Base-by-base conservation (phyloP, 2,329 filamentous ascomycete genomes). In the Trichoderma sp. region DNA sequence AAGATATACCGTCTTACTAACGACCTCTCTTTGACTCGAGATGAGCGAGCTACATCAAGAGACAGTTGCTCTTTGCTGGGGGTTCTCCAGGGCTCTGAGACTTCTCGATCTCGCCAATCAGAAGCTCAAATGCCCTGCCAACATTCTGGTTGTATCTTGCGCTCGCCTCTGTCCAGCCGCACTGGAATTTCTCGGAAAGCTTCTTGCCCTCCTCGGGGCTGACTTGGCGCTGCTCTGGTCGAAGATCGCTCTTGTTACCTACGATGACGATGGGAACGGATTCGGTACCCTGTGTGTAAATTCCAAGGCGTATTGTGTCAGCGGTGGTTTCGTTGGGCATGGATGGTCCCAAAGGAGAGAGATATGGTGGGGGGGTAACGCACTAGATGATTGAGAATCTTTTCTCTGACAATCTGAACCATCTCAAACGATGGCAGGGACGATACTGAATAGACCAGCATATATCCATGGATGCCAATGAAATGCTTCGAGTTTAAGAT, bases 401-500 rank as follows among this genome's bases (percentile, higher is more conserved):
- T 99, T 79, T 98, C 95, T 30, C 94, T 87, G 73, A 99, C 97
- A 70, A 97, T 93, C 76, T 92, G 89, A 61, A 97, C 91, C 95
- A 98, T 99, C 79, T 99, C 96, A 77, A 97, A 98, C 11, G 94
- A 97, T 75, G 96, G 92, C 76, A 93, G 90, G 59, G 93, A 97
- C 26, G 92, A 92, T 60, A 99, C 94, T n/a, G 94, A 97, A 82
- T 99, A 99, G 59, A 97, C 95, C 70, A 99, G 91, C 87, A 99
- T 94, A 81, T 98, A 99, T 68, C 96, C 96, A 83, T 99, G 96
- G 74, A 98, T 98, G 72, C 96, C 96, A 79, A 99, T 98, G 77
- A 98, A 98, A 79, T 98, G 95, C 83, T 98, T 98, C 71, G 93
- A 97, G 81, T 97, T 98, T 71, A 99, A 86, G 73, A 98, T 97